Conservation (phyloP, 1,284 basidiomycete species). For the Malassezia slooffiae region DNA sequence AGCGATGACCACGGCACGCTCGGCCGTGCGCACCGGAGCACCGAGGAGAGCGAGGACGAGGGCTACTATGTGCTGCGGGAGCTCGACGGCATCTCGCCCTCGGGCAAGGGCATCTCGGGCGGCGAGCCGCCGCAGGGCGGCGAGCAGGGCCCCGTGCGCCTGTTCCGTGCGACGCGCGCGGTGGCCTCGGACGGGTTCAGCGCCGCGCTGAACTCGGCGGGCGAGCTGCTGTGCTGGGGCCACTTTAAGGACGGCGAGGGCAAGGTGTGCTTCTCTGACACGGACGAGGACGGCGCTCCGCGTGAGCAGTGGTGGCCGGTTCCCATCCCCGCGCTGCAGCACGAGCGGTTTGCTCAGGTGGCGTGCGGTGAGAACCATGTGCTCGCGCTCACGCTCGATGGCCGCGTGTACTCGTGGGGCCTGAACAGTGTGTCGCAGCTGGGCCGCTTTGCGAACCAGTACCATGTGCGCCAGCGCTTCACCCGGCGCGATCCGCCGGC, state of each 20-base stretch:
- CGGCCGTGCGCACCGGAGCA: slow-evolving; percentile 53
- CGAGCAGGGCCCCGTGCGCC: slow-evolving; percentile 59
- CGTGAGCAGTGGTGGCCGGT: slow-evolving; percentile 37
- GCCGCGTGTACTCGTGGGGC: slow-evolving; percentile 66
- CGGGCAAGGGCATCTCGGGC: slow-evolving; percentile 19
- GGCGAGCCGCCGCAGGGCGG: slow-evolving; percentile 56
- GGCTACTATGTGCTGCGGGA: slow-evolving; percentile 62
- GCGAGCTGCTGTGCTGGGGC: slow-evolving; percentile 58
- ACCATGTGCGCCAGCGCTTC: slow-evolving; percentile 26
- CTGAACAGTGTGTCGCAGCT: slow-evolving; percentile 76
- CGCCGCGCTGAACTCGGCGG: slow-evolving; percentile 64
- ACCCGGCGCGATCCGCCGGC: slow-evolving; percentile 53
- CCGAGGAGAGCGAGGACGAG: slow-evolving; percentile 56
- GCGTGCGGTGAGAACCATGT: slow-evolving; percentile 77
- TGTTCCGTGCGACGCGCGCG: slow-evolving; percentile 68
- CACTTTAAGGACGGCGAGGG: slow-evolving; percentile 70
- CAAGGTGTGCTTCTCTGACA: slow-evolving; percentile 64
- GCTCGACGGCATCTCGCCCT: slow-evolving; percentile 54
- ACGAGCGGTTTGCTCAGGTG: slow-evolving; percentile 59
- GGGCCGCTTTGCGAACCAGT: slow-evolving; percentile 62
- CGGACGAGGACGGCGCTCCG: slow-evolving; percentile 26
- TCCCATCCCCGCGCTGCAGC: slow-evolving; percentile 47
- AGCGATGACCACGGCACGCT: slow-evolving; percentile 85
- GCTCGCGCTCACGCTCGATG: slow-evolving; percentile 69
- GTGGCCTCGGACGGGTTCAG: slow-evolving; percentile 75